Base-by-base conservation (phyloP, 345 rosid genomes). In the Excoecaria cochinchinensis region DNA sequence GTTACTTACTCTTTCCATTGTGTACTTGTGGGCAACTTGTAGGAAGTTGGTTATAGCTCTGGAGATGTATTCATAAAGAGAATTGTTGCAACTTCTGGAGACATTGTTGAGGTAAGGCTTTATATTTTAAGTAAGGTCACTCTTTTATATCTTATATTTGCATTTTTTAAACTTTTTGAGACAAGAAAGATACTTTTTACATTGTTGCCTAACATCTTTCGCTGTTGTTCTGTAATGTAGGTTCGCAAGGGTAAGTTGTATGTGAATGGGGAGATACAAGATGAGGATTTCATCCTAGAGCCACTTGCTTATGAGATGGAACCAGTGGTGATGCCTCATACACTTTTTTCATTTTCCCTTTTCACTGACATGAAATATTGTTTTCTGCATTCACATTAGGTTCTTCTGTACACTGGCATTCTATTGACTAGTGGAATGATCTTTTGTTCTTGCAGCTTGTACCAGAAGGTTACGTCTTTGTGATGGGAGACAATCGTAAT, bases 401-500 rank as follows among this genome's bases (percentile, higher is more conserved):
- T 38, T 25, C 48, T 39, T 16, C 4, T 38, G 15, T 59, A 44
- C 16, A 5, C 67, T 22, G 72, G 3, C 50, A 40, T 17, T 11
- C 12, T 48, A 38, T 6, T 19, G 8, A 66, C 69, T 67, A 47
- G n/a, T 5, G 17, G 8, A 12, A 61, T 46, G 17, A 36, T 62
- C 6, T 58, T 71, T 69, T 72, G 17, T 7, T 36, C 52, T 77
- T 85, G 82, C 88, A 94, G 98, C 62, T 84, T 72, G 91, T 94
- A 71, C 98, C 97, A 44, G 87, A 89, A 83, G 98, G 90, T 53
- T 88, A 79, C 78, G 98, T 94, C 50, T 92, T 90, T 72, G 98
- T 94, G 61, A 71, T 94, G 90, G 97, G 98, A 71, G 98, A 94
- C 85, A 94, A 94, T 71, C 94, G 97, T 15, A 94, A 94, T 73